Percentiles rank a stretch among this genome's conserved stretches.
Conservation (phyloP, 164 flowering plant species). For the Aristolochia fimbriata region DNA sequence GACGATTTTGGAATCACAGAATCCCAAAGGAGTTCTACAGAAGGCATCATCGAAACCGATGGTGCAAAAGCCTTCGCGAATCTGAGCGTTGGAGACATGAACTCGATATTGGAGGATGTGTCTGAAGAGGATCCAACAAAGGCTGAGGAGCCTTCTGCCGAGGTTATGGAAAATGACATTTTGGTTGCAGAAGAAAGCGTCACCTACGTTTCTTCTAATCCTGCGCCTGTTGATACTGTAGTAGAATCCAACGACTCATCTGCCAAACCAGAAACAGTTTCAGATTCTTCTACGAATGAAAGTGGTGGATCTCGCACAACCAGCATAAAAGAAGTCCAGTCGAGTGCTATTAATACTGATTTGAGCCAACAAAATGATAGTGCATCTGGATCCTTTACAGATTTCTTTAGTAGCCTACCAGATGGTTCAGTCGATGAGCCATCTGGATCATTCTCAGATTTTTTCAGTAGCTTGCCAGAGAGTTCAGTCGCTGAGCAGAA, state of each 20-base stretch:
- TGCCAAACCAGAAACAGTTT: conserved; percentile 10
- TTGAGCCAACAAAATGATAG: conserved; percentile 15
- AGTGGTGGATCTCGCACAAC: conserved; percentile 24
- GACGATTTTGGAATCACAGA: conserved; percentile 21
- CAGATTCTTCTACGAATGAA: conserved; percentile 11
- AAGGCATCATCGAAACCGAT: conserved; percentile 17
- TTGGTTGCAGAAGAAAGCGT: conserved; percentile 13
- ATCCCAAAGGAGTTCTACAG: conserved; percentile 6
- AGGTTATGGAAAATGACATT: conserved; percentile 9
- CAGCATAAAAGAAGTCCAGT: conserved; percentile 68
- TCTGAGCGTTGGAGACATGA: conserved; percentile 15
- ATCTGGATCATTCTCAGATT: conserved; percentile 59
- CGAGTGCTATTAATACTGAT: conserved; percentile 65
- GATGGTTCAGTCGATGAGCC: conserved; percentile 25
- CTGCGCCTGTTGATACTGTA: conserved; percentile 12
- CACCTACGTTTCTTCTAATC: conserved; percentile 19
- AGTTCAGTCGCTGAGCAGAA: conserved; percentile 12
- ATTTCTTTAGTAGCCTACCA: conserved; percentile 48
- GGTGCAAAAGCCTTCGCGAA: conserved; percentile 23
- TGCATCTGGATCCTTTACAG: conserved; percentile 57
- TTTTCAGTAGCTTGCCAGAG: conserved; percentile 41
- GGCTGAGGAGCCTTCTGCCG: neutral
- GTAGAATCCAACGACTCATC: conserved; percentile 14
- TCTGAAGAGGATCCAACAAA: conserved; percentile 4
- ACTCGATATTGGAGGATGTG: conserved; percentile 8